Evolutionary conservation across 2,329 filamentous ascomycete genomes (phyloP).

Genomic region (Dactylellina haptotyla): DNA sequence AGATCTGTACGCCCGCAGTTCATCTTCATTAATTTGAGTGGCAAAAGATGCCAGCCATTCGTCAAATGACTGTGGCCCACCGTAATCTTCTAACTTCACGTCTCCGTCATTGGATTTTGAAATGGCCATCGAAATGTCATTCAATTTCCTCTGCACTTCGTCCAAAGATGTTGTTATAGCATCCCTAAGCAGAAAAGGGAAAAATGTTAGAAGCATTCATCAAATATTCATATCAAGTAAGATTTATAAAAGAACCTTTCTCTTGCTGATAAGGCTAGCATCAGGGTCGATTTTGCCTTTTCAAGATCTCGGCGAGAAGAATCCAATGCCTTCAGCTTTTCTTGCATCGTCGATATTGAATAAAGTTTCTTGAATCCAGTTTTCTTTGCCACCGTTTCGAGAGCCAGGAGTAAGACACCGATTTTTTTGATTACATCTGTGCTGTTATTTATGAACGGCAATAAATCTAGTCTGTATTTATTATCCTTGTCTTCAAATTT

Average conservation of each 20-base stretch:
- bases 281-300: constrained; percentile 4
- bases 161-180: constrained; percentile 12
- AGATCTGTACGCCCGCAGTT: constrained; percentile 3
- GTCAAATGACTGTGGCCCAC: constrained; percentile 12
- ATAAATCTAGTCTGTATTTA: neutral
- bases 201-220: too few relatives aligned
- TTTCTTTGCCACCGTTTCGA: constrained; percentile 11
- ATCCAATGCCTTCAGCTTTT: constrained; percentile 12
- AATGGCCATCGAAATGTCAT: constrained; percentile 3
- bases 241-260: too few relatives aligned
- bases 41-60: constrained; percentile 9
- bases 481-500: neutral
- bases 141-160: neutral
- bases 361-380: constrained; percentile 5
- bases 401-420: constrained; percentile 1
- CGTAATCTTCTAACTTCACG: neutral
- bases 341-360: neutral
- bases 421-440: constrained; percentile 6
- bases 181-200: too few relatives aligned
- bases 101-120: neutral
- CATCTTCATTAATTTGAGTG: neutral
- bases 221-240: too few relatives aligned
- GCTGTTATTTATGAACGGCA: constrained; percentile 4
- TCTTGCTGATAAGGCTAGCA: constrained; percentile 10
- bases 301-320: neutral